Base-by-base conservation (phyloP, 116 monocot species). In the Iris pallida region DNA sequence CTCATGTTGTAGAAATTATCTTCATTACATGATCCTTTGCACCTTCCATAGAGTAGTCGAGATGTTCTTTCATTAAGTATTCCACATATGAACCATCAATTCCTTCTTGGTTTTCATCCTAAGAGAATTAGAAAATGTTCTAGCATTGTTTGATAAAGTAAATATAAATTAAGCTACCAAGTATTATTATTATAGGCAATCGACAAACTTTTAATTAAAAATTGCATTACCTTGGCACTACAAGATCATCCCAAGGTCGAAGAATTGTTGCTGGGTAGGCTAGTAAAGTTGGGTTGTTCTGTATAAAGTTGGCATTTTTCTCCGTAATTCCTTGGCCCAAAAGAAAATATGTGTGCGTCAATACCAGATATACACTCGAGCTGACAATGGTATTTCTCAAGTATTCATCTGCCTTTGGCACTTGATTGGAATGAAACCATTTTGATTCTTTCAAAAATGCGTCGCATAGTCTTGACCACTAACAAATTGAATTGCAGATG, bases 241-340 rank as follows among this genome's bases (percentile, higher is more conserved):
- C 81, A 12, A 86, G 60, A 66, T 86, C 86, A 72, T 86, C 86
- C 75, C 78, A 79, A 60, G 81, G 82, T 7, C 86, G 62, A 53
- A 86, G 75, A 65, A 81, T 86, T 44, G 51, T 69, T 40, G 81
- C 81, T 15, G 79, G 49, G 15, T 45, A 72, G n/a, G 74, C 59
- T 5, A 78, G 16, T 5, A 81, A 15, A 0, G 44, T 3, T 6
- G 78, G 78, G 14, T 66, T 45, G 7, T 42, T 61, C 55, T 78
- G 71, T 15, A 78, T n/a, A 42, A 57, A 5, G 14, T 63, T 47
- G 5, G 65, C 64, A 20, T 43, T 78, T 11, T 75, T 72, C 9
- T 65, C 56, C 8, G 68, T 65, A 16, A 73, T 40, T 20, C 60
- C 72, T 20, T 79, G 11, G 3, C 81, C 81, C 18, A 85, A 42